phyloP scores from a whole-genome alignment of 2,329 filamentous ascomycete genomes.

The Cercospora janseana region DNA sequence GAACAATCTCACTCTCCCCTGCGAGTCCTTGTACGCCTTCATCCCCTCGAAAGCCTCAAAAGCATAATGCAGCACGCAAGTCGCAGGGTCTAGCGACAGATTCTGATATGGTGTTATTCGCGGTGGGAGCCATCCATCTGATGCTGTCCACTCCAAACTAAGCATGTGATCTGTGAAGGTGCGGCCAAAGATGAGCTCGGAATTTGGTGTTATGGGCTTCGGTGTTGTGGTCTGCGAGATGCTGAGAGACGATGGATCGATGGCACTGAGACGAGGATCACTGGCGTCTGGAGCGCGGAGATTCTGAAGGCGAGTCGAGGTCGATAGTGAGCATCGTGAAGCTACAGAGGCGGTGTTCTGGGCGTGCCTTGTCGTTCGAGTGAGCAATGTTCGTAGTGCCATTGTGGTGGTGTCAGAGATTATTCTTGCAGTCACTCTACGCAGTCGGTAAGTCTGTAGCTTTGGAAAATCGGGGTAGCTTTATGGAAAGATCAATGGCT shows the following conservation, averaged over 20 bases:
- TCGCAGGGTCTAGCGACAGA: constrained; percentile 91
- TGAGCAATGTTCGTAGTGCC: constrained; percentile 24
- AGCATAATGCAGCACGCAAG: constrained; percentile 97
- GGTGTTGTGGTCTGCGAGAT: constrained; percentile 74
- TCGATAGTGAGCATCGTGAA: background rate
- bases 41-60: constrained; percentile 99
- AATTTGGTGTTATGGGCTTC: constrained; percentile 68
- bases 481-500: background rate
- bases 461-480: background rate
- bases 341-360: background rate
- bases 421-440: too few species aligned
- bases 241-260: constrained; percentile 74
- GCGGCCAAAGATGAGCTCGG: constrained; percentile 84
- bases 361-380: constrained; percentile 7
- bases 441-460: too few species aligned
- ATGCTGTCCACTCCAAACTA: constrained; percentile 84
- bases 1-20: constrained; percentile 80
- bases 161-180: constrained; percentile 99
- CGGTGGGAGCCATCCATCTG: constrained; percentile 77
- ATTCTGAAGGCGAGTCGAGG: constrained; percentile 35
- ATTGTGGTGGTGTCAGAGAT: constrained; percentile 18
- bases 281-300: constrained; percentile 48
- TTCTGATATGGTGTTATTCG: constrained; percentile 93
- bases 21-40: constrained; percentile 94
- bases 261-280: constrained; percentile 58